Conservation (phyloP, 352 stramenopile species). For the Phytophthora litchii region DNA sequence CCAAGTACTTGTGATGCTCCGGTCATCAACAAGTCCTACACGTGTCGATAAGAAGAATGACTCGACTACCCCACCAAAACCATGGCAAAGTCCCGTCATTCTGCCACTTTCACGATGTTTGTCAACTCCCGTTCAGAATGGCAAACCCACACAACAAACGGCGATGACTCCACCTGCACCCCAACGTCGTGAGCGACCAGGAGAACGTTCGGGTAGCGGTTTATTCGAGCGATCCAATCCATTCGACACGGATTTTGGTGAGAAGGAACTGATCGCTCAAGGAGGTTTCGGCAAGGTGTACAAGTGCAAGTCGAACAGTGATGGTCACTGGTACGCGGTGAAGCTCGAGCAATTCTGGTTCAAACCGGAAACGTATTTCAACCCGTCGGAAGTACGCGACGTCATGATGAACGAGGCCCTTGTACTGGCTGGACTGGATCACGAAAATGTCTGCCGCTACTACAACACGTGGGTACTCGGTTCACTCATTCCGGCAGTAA, state of each 20-base stretch:
- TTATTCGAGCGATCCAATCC: constrained; percentile 71
- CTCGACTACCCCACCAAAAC: constrained; percentile 26
- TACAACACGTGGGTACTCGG: constrained; percentile 84
- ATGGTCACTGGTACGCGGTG: constrained; percentile 78
- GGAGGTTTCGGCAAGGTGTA: constrained; percentile 81
- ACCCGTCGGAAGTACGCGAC: constrained; percentile 79
- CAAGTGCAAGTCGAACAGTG: constrained; percentile 76
- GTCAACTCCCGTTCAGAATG: constrained; percentile 57
- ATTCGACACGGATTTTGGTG: constrained; percentile 82
- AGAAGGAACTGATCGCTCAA: constrained; percentile 71
- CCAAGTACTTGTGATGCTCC: constrained; percentile 23
- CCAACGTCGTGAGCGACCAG: constrained; percentile 29
- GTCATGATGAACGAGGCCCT: constrained; percentile 94
- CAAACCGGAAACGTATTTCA: constrained; percentile 83
- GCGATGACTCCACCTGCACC: constrained; percentile 9
- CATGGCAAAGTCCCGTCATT: constrained; percentile 29
- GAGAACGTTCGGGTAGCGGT: constrained; percentile 37
- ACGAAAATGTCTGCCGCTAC: constrained; percentile 96
- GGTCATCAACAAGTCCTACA: constrained; percentile 6
- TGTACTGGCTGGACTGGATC: constrained; percentile 90
- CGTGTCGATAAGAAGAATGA: constrained; percentile 20
- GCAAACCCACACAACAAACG: constrained; percentile 15
- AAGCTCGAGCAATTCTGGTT: constrained; percentile 87
- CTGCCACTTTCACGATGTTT: constrained; percentile 61
- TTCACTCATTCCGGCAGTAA: constrained; percentile 66